Conservation (phyloP, 2,329 filamentous ascomycete genomes). For the Penicillium sp. region DNA sequence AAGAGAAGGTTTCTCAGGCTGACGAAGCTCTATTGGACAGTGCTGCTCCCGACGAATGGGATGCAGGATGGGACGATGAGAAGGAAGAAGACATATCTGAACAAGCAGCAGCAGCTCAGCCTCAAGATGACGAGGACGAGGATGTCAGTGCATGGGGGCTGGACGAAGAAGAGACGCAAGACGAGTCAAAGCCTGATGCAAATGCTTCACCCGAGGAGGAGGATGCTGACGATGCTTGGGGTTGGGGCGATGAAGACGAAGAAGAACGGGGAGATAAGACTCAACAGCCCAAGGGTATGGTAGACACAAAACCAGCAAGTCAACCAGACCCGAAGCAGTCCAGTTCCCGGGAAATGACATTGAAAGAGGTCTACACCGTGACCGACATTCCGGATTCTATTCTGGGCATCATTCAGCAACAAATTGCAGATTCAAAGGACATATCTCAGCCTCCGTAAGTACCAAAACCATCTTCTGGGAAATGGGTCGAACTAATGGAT, state of each 20-base stretch:
- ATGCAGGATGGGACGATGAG: constrained; percentile 74
- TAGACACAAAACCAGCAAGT: constrained; percentile 23
- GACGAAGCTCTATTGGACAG: constrained; percentile 63
- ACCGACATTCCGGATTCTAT: constrained; percentile 83
- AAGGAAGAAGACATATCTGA: constrained; percentile 45
- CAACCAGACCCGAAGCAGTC: constrained; percentile 14
- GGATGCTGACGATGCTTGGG: constrained; percentile 67
- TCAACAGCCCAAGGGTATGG: constrained; percentile 16
- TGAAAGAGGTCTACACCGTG: constrained; percentile 83
- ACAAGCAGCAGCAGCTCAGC: constrained; percentile 13
- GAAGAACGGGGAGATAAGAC: constrained; percentile 29
- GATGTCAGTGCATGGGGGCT: constrained; percentile 53
- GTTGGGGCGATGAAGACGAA: constrained; percentile 70
- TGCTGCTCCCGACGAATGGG: constrained; percentile 63
- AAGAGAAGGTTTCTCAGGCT: constrained; percentile 69
- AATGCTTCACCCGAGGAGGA: constrained; percentile 30
- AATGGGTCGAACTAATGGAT: constrained; percentile 20
- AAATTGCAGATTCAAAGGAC: constrained; percentile 43
- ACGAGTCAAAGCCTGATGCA: constrained; percentile 19
- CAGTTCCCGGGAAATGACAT: constrained; percentile 62
- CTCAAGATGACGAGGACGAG: constrained; percentile 40
- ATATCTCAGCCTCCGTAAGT: constrained; percentile 40
- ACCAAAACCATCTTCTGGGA: not conserved
- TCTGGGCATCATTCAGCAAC: constrained; percentile 41
- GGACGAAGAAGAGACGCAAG: constrained; percentile 41